Percentiles rank a stretch among this genome's conserved stretches.
Evolutionary conservation across 2,329 filamentous ascomycete species (phyloP).

Genomic region (Pseudofabraea citricarpa): DNA sequence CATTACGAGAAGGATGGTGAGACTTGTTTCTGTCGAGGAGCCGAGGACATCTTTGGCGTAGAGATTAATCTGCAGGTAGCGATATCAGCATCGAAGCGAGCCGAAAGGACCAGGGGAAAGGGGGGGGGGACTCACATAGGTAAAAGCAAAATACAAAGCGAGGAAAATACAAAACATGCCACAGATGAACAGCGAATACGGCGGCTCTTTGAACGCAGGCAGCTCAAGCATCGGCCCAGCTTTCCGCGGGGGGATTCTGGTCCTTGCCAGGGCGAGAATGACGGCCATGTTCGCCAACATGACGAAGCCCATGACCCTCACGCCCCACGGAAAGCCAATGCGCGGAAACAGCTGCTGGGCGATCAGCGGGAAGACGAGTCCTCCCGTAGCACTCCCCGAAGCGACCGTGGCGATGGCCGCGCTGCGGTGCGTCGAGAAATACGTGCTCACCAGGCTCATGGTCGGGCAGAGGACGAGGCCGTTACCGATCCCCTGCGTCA

Average conservation of each 20-base stretch:
- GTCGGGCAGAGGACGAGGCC: constrained; percentile 32
- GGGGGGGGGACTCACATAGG: not conserved
- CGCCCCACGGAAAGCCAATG: constrained; percentile 39
- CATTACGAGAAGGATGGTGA: constrained; percentile 44
- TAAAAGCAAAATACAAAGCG: constrained; percentile 1
- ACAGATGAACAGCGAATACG: constrained; percentile 20
- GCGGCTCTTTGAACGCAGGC: constrained; percentile 34
- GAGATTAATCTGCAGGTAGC: not conserved
- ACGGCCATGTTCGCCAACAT: constrained; percentile 31
- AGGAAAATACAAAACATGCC: constrained; percentile 3
- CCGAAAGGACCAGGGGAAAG: too few species aligned
- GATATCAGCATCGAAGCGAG: too few species aligned
- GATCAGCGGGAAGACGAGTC: constrained; percentile 39
- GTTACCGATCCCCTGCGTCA: constrained; percentile 31
- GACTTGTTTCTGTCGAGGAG: constrained; percentile 25
- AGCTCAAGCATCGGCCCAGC: constrained; percentile 35
- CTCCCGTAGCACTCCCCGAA: constrained; percentile 31
- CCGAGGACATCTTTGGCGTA: constrained; percentile 1
- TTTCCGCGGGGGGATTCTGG: constrained; percentile 21
- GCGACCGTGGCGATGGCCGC: constrained; percentile 32
- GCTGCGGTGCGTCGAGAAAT: constrained; percentile 22
- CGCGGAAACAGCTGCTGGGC: constrained; percentile 32
- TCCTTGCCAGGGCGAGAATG: constrained; percentile 25
- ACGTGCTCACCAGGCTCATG: constrained; percentile 26
- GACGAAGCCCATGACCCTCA: constrained; percentile 41